Conservation (phyloP, 768 basidiomycete genomes). For the Pleurotus ostreatus region DNA sequence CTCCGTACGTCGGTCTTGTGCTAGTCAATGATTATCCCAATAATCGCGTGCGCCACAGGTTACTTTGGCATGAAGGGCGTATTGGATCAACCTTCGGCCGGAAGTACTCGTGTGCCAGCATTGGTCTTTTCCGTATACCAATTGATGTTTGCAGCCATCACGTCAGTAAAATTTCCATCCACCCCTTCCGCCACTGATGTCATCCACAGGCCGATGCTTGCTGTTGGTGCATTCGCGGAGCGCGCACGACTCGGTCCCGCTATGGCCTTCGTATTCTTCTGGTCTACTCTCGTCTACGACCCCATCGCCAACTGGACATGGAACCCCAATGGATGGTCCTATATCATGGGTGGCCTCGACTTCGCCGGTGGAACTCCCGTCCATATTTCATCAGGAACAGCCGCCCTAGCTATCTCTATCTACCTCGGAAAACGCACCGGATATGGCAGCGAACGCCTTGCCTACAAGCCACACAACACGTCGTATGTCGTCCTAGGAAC, state of each 20-base stretch:
- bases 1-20: slow-evolving; percentile 45
- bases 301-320: slow-evolving; percentile 97
- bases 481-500: slow-evolving; percentile 92
- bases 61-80: slow-evolving; percentile 85
- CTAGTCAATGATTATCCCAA: not conserved
- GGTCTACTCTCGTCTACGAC: slow-evolving; percentile 89
- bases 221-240: slow-evolving; percentile 90
- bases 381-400: slow-evolving; percentile 91
- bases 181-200: slow-evolving; percentile 10
- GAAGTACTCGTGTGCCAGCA: slow-evolving; percentile 64
- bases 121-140: slow-evolving; percentile 84
- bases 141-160: slow-evolving; percentile 87
- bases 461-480: slow-evolving; percentile 95
- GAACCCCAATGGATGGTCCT: slow-evolving; percentile 79
- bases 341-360: slow-evolving; percentile 76
- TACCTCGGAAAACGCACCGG: slow-evolving; percentile 90
- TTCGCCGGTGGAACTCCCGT: slow-evolving; percentile 97
- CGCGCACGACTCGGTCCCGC: slow-evolving; percentile 81
- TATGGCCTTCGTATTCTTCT: slow-evolving; percentile 86
- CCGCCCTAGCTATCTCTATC: slow-evolving; percentile 85
- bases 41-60: slow-evolving; percentile 29
- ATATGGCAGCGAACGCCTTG: slow-evolving; percentile 85
- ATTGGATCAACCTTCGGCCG: slow-evolving; percentile 69
- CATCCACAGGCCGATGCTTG: slow-evolving; percentile 67
- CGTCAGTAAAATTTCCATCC: slow-evolving; percentile 38